phyloP scores from a whole-genome alignment of 768 basidiomycete species.

The Gelatoporia subvermispora region DNA sequence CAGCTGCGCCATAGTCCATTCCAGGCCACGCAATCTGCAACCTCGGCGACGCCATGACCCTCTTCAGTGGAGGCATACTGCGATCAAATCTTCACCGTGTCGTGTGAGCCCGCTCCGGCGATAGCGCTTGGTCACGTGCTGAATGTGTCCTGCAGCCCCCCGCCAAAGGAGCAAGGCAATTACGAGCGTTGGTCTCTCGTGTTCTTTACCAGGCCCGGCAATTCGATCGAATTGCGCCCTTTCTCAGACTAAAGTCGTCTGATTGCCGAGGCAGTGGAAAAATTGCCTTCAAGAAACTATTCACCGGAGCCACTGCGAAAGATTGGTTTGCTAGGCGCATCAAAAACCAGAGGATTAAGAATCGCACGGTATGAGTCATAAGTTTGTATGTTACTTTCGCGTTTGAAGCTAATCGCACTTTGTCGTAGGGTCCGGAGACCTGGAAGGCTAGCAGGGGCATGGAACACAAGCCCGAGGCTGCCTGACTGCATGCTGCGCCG shows the following conservation, averaged over 20 bases:
- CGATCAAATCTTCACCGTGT: conserved; percentile 63
- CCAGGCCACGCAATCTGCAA: conserved; percentile 31
- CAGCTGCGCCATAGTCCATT: conserved; percentile 16
- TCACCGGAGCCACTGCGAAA: conserved; percentile 31
- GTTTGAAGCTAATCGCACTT: neutral
- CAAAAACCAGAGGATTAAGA: conserved; percentile 36
- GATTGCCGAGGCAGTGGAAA: conserved; percentile 40
- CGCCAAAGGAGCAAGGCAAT: conserved; percentile 51
- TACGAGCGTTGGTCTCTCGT: conserved; percentile 63
- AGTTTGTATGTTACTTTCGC: neutral
- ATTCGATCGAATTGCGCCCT: conserved; percentile 46
- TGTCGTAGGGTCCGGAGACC: conserved; percentile 17
- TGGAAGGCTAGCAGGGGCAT: conserved; percentile 20
- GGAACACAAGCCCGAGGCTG: conserved; percentile 13
- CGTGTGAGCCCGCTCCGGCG: conserved; percentile 32
- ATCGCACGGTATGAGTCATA: conserved; percentile 32
- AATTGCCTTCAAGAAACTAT: conserved; percentile 30
- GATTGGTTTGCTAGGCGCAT: conserved; percentile 40
- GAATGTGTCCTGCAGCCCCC: conserved; percentile 28
- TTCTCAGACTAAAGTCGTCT: conserved; percentile 45
- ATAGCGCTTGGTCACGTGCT: neutral
- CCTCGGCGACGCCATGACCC: conserved; percentile 53
- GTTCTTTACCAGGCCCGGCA: conserved; percentile 61
- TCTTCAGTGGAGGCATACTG: conserved; percentile 62
- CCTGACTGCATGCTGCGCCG: neutral